phyloP scores from a whole-genome alignment of 2,329 filamentous ascomycete species.

The Colletotrichum orbiculare region DNA sequence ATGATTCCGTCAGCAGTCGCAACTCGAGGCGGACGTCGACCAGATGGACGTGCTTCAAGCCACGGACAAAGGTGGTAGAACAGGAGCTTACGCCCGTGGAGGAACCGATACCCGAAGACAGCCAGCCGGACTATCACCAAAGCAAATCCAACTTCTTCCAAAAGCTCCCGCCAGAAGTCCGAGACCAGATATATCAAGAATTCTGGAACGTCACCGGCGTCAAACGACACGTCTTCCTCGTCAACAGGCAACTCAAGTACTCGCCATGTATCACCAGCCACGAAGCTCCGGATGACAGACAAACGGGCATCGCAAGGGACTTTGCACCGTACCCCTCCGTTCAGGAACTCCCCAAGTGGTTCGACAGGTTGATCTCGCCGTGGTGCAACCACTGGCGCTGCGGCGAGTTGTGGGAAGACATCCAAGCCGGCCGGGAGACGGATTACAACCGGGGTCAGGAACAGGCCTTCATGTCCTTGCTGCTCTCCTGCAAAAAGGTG shows the following conservation, averaged over 20 bases:
- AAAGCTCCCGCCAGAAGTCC: constrained; percentile 31
- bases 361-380: constrained; percentile 29
- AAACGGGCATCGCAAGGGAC: constrained; percentile 22
- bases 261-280: constrained; percentile 34
- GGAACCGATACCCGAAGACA: background rate
- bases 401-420: constrained; percentile 31
- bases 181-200: constrained; percentile 31
- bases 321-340: constrained; percentile 9
- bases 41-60: background rate
- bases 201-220: constrained; percentile 24
- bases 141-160: constrained; percentile 26
- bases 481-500: constrained; percentile 35
- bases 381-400: constrained; percentile 40
- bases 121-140: background rate
- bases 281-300: constrained; percentile 31
- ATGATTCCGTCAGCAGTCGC: too few relatives aligned
- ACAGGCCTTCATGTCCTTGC: constrained; percentile 26
- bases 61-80: background rate
- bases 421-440: constrained; percentile 3
- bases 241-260: background rate
- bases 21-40: too few relatives aligned
- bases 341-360: constrained; percentile 34
- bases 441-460: background rate
- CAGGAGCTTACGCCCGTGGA: background rate
- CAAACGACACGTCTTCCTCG: constrained; percentile 29